Conservation (phyloP, 805 yeast species). For the Komagataella populi region DNA sequence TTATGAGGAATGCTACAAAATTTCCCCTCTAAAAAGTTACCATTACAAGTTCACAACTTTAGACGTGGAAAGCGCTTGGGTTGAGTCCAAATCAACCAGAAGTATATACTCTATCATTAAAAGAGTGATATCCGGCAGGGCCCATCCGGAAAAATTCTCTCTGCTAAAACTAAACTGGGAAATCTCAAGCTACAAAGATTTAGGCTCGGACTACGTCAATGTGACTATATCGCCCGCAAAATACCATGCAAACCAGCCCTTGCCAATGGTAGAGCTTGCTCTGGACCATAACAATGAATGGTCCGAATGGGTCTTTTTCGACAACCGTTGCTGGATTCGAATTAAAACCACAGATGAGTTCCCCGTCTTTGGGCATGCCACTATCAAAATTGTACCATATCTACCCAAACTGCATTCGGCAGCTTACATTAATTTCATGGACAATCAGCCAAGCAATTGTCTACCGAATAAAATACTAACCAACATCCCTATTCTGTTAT, state of each 20-base stretch:
- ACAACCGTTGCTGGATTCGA: slow-evolving; percentile 25
- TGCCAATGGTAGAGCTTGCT: not conserved
- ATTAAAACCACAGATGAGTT: not conserved
- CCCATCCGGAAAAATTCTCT: slow-evolving; percentile 7
- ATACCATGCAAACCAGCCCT: not conserved
- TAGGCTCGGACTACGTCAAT: slow-evolving; percentile 6
- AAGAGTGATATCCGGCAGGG: not conserved
- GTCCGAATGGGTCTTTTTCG: slow-evolving; percentile 23
- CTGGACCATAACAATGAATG: slow-evolving; percentile 5
- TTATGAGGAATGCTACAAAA: slow-evolving; percentile 9
- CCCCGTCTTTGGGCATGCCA: not conserved
- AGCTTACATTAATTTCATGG: not conserved
- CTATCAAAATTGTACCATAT: not conserved
- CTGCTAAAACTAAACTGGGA: slow-evolving; percentile 12
- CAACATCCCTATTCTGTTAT: not conserved
- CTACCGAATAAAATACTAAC: not conserved
- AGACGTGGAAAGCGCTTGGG: slow-evolving; percentile 6
- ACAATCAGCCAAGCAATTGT: not conserved
- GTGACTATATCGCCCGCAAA: not conserved
- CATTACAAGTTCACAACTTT: slow-evolving; percentile 12
- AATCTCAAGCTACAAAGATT: not conserved
- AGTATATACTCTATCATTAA: not conserved
- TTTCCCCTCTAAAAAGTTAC: slow-evolving; percentile 11
- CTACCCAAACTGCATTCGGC: not conserved
- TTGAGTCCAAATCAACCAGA: not conserved